Conservation (phyloP, 2,329 filamentous ascomycete genomes). For the Hymenotorrendiella dingleyae region DNA sequence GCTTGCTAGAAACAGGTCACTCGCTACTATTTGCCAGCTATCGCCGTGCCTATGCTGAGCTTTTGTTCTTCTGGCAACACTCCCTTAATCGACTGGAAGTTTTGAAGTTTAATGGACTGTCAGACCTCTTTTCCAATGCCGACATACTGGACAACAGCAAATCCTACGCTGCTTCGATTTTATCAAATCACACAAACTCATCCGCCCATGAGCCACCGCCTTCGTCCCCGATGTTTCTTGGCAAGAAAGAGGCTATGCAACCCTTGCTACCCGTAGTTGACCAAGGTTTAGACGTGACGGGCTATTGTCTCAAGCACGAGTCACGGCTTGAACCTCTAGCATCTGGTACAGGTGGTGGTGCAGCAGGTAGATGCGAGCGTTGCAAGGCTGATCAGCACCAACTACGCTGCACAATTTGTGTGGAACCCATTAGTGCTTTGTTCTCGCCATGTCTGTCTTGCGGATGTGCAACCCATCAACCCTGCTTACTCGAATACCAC, state of each 20-base stretch:
- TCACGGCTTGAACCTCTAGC: conserved; percentile 54
- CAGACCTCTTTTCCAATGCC: conserved; percentile 36
- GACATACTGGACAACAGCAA: conserved; percentile 25
- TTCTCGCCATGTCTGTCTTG: conserved; percentile 58
- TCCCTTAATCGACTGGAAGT: conserved; percentile 59
- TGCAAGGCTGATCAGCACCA: conserved; percentile 52
- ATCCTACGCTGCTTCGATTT: conserved; percentile 23
- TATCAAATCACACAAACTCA: conserved; percentile 24
- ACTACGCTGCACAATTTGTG: conserved; percentile 56
- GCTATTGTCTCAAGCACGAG: conserved; percentile 57
- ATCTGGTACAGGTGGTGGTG: conserved; percentile 33
- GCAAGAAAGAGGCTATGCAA: conserved; percentile 48
- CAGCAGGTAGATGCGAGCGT: conserved; percentile 42
- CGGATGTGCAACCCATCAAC: conserved; percentile 55
- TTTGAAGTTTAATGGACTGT: conserved; percentile 62
- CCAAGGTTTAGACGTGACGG: conserved; percentile 56
- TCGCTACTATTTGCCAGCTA: conserved; percentile 50
- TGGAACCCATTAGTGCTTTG: conserved; percentile 52
- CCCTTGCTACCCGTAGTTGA: conserved; percentile 40
- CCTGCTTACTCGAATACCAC: conserved; percentile 36
- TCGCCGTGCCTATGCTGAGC: conserved; percentile 60
- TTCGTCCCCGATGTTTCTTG: conserved; percentile 48
- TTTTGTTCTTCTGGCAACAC: conserved; percentile 61
- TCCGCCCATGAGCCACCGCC: conserved; percentile 19
- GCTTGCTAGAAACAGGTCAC: conserved; percentile 48